These are phyloP conservation scores for Yarrowia sp. DNA, from an alignment of 805 yeast species.

Conservation along the genomic window DNA sequence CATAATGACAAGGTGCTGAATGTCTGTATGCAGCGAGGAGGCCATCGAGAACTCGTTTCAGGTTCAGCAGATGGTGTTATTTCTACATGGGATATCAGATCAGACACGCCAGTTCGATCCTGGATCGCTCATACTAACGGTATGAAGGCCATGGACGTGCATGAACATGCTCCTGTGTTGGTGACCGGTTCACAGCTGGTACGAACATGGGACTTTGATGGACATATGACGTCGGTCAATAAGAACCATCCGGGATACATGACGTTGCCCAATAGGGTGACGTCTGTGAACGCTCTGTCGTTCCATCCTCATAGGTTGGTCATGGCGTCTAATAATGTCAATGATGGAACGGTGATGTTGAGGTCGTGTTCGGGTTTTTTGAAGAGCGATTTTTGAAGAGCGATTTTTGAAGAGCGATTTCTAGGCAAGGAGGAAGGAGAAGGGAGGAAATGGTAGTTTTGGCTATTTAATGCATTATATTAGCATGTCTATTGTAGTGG, in stretches of 20 bases:
- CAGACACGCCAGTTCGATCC: slow-evolving; percentile 63
- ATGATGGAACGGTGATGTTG: slow-evolving; percentile 24
- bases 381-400: neutral
- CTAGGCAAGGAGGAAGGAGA: neutral
- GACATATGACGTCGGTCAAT: slow-evolving; percentile 65
- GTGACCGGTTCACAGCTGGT: slow-evolving; percentile 82
- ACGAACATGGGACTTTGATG: slow-evolving; percentile 82
- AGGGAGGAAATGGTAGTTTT: slow-evolving; percentile 5
- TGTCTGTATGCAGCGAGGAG: slow-evolving; percentile 96
- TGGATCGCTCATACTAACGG: slow-evolving; percentile 54
- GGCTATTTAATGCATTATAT: slow-evolving; percentile 20
- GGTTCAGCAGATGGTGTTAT: slow-evolving; percentile 78
- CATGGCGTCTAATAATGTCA: slow-evolving; percentile 72
- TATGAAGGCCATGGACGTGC: slow-evolving; percentile 73
- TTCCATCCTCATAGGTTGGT: slow-evolving; percentile 96
- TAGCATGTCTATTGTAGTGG: neutral
- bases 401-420: slow-evolving; percentile 1
- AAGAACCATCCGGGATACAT: slow-evolving; percentile 44
- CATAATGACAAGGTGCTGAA: slow-evolving; percentile 62
- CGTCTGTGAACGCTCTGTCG: slow-evolving; percentile 62
- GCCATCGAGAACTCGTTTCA: slow-evolving; percentile 81
- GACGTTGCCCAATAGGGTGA: slow-evolving; percentile 37
- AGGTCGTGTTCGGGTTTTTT: slow-evolving; percentile 13
- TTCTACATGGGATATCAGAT: slow-evolving; percentile 86
- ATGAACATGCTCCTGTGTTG: slow-evolving; percentile 94